Evolutionary conservation across 371 early-diverging fungal species (phyloP), one percentile per base, ranked within the genome.

Genomic region (Mucor plumbeus): DNA sequence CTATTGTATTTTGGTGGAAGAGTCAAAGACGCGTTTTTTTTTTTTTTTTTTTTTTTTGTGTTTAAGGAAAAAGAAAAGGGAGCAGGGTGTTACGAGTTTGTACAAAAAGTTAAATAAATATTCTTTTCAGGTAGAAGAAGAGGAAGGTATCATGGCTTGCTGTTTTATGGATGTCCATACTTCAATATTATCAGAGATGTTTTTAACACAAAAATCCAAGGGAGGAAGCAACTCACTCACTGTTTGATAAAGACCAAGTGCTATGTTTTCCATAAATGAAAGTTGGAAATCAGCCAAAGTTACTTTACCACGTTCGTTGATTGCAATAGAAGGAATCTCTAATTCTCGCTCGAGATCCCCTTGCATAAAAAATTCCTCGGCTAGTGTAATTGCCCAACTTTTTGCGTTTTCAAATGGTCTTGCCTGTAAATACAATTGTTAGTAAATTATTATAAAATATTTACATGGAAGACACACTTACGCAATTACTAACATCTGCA

Each of bases 401-500:
- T 85, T 83, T 4, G 90, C 87, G 0, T 84, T 75, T 41, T 80
- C 77, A 71, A 88, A 87, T 7, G 89, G 89, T 44, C 88, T 69
- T 26, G 89, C 82, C 82, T 88, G 44, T 17, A 44, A 17, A 17
- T 1, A 41, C 15, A 44, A 6, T 17, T 7, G 0, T 44, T n/a
- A 44, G 44, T 8, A 17, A 15, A 8, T 5, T 15, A 44, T n/a
- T 3, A 6, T 7, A 15, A 15, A n/a, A 17, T 6, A 1, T 7
- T 7, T n/a, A n/a, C 15, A n/a, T 7, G n/a, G 7, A 17, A 4
- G 4, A 3, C 7, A 44, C 4, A 67, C 82, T 64, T 78, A 84
- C 85, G 59, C 83, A 85, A 57, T 94, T 94, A 69, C 90, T 89
- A 55, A 94, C 87, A 64, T 94, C 94, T 6, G 94, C 90, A 75